Evolutionary conservation across 257 asterid species (phyloP).

Genomic region (Paulownia fortunei): DNA sequence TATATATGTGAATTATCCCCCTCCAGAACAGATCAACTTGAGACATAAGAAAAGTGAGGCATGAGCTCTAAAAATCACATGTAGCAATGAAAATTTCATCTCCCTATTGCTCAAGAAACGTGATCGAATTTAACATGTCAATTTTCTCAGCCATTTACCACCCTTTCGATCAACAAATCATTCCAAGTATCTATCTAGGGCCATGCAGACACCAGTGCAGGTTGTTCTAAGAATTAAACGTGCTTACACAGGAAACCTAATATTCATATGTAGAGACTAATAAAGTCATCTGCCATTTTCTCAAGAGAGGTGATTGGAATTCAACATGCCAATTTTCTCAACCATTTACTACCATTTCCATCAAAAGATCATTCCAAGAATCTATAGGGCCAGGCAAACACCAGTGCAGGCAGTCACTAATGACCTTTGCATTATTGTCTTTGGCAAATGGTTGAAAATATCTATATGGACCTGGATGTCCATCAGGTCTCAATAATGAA

Average conservation of each 20-base stretch:
- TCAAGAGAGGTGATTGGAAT: background rate
- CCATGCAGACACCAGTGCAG: conserved; percentile 97
- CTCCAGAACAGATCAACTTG: background rate
- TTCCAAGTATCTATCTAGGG: conserved; percentile 83
- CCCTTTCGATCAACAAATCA: conserved; percentile 75
- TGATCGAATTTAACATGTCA: background rate
- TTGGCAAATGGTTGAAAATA: conserved; percentile 60
- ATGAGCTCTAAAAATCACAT: background rate
- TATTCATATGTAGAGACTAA: background rate
- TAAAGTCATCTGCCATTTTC: conserved; percentile 4
- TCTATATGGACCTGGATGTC: conserved; percentile 85
- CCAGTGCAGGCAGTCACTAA: conserved; percentile 88
- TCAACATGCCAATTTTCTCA: conserved; percentile 16
- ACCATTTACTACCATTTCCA: conserved; percentile 68
- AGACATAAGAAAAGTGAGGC: background rate
- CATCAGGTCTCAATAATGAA: conserved; percentile 80
- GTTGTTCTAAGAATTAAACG: background rate
- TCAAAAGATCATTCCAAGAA: conserved; percentile 81
- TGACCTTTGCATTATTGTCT: conserved; percentile 41
- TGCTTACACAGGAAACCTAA: background rate
- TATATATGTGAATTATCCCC: background rate
- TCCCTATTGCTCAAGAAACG: background rate
- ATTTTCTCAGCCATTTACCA: conserved; percentile 46
- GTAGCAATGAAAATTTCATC: background rate
- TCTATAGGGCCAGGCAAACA: conserved; percentile 94